These are phyloP conservation scores for Wickerhamomyces ciferrii DNA, from an alignment of 805 yeast species.

Conservation along the genomic window DNA sequence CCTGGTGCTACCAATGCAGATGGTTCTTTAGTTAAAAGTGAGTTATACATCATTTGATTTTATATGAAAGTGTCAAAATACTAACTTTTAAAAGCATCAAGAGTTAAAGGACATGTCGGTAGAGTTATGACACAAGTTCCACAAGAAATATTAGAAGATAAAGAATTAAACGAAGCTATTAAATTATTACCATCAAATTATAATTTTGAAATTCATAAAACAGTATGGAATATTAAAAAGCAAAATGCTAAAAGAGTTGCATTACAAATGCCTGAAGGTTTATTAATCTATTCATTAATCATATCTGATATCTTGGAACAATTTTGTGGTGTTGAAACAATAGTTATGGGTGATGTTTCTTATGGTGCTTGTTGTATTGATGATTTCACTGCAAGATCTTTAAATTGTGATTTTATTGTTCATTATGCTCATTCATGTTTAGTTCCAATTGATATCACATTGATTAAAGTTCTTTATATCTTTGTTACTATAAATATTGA, in stretches of 20 bases:
- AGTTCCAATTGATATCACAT: conserved; percentile 90
- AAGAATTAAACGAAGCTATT: conserved; percentile 80
- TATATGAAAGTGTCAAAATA: conserved; percentile 6
- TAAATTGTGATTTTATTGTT: conserved; percentile 90
- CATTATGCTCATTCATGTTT: conserved; percentile 98
- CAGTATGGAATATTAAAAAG: conserved; percentile 87
- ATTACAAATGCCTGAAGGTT: conserved; percentile 96
- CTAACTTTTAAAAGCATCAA: conserved; percentile 11
- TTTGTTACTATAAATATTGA: conserved; percentile 93
- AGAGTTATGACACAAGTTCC: conserved; percentile 85
- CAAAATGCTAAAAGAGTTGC: conserved; percentile 78
- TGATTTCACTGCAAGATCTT: conserved; percentile 87
- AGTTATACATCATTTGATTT: conserved; percentile 5
- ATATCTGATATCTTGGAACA: conserved; percentile 92
- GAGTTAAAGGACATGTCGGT: conserved; percentile 34
- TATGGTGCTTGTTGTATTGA: conserved; percentile 99
- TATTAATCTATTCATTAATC: conserved; percentile 80
- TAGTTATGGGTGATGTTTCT: conserved; percentile 98
- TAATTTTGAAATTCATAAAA: conserved; percentile 93
- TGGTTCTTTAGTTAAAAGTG: conserved; percentile 3
- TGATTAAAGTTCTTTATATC: conserved; percentile 87
- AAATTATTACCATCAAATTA: conserved; percentile 82
- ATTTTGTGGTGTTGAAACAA: conserved; percentile 79
- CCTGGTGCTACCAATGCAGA: conserved; percentile 5
- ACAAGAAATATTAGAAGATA: conserved; percentile 71